Percentiles rank a stretch among this genome's conserved stretches.
Conservation (phyloP, 2,329 filamentous ascomycete species). For the Aureobasidium subglaciale region DNA sequence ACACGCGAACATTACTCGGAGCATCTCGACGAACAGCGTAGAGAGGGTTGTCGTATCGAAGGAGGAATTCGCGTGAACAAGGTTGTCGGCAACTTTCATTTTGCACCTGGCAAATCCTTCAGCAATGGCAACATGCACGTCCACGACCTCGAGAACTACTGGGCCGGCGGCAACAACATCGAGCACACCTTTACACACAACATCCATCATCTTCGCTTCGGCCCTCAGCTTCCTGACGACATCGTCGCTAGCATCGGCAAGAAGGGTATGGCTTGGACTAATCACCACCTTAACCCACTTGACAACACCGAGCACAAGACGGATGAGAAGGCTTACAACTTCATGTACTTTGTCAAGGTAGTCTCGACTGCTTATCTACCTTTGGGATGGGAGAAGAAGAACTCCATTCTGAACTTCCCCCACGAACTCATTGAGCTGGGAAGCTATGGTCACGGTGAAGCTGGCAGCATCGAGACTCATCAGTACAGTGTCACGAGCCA, state of each 20-base stretch:
- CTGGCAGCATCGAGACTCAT: slow-evolving; percentile 90
- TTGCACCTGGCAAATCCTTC: slow-evolving; percentile 92
- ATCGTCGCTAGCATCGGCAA: slow-evolving; percentile 57
- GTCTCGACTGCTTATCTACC: slow-evolving; percentile 93
- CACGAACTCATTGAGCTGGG: slow-evolving; percentile 57
- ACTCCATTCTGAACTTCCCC: slow-evolving; percentile 28
- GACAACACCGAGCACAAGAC: slow-evolving; percentile 73
- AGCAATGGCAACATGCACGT: slow-evolving; percentile 96
- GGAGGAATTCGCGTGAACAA: slow-evolving; percentile 93
- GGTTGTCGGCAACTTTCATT: slow-evolving; percentile 96
- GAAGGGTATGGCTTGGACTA: slow-evolving; percentile 62
- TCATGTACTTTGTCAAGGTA: slow-evolving; percentile 99
- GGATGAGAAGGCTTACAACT: slow-evolving; percentile 80
- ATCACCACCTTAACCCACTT: slow-evolving; percentile 86
- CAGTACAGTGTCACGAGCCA: slow-evolving; percentile 98
- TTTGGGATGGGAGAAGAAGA: slow-evolving; percentile 71
- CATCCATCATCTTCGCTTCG: slow-evolving; percentile 86
- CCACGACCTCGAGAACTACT: slow-evolving; percentile 94
- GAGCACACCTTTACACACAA: slow-evolving; percentile 82
- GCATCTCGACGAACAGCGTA: slow-evolving; percentile 76
- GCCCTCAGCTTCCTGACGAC: slow-evolving; percentile 76
- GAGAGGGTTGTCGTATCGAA: slow-evolving; percentile 91
- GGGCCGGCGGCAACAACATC: slow-evolving; percentile 60
- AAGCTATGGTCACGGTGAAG: slow-evolving; percentile 55
- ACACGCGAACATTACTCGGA: slow-evolving; percentile 89